A percentile compares a stretch with the other conserved stretches of the same genome.
These are phyloP conservation scores for Sugiyamaella grinbergsii DNA, from an alignment of 1,139 yeast genomes.

Conservation along the genomic window DNA sequence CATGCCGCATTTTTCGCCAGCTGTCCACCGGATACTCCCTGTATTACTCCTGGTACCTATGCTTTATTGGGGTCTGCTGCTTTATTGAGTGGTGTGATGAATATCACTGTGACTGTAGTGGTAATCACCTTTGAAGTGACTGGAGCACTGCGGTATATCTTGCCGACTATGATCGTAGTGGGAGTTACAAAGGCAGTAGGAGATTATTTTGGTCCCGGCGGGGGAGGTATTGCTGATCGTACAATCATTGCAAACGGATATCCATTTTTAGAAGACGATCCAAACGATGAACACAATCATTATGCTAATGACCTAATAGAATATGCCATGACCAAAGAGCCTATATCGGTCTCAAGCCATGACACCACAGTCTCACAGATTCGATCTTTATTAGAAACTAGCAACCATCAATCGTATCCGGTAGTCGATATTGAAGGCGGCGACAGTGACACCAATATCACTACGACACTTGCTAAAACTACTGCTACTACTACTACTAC, in stretches of 20 bases:
- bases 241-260: conserved; percentile 88
- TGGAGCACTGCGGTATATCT: conserved; percentile 86
- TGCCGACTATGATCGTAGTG: conserved; percentile 96
- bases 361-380: conserved; percentile 45
- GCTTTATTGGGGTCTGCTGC: conserved; percentile 98
- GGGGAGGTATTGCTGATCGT: conserved; percentile 89
- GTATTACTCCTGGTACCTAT: conserved; percentile 92
- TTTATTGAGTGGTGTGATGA: conserved; percentile 91
- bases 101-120: conserved; percentile 91
- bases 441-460: neutral
- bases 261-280: conserved; percentile 75
- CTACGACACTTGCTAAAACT: neutral
- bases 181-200: conserved; percentile 82
- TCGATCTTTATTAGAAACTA: conserved; percentile 32
- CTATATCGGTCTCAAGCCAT: conserved; percentile 44
- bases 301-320: conserved; percentile 56
- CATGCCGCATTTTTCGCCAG: conserved; percentile 50
- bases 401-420: conserved; percentile 46
- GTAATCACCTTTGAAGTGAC: conserved; percentile 96
- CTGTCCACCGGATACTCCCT: conserved; percentile 49
- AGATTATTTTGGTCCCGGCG: conserved; percentile 71
- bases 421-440: conserved; percentile 31
- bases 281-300: conserved; percentile 55
- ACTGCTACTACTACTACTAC: conserved; percentile 1
- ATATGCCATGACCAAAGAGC: conserved; percentile 64